Conservation (phyloP, 2,329 filamentous ascomycete genomes). For the Metarhizium brunneum region DNA sequence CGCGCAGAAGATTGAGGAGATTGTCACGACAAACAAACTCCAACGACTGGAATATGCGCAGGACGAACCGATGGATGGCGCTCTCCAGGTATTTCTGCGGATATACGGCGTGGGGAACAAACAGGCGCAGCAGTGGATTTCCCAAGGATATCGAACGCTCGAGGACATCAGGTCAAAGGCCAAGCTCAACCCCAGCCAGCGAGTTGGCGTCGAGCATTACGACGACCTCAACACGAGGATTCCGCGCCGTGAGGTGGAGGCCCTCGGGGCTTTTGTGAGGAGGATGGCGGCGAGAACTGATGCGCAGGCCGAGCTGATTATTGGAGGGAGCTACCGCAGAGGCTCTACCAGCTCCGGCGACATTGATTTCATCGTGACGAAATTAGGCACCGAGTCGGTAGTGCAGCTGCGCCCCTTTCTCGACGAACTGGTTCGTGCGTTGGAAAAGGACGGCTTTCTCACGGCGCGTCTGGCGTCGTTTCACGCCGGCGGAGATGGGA, state of each 20-base stretch:
- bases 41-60: constrained; percentile 62
- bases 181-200: constrained; percentile 59
- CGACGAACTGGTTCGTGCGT: constrained; percentile 48
- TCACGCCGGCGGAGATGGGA: constrained; percentile 40
- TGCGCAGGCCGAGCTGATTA: constrained; percentile 54
- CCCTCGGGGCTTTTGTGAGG: constrained; percentile 57
- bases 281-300: constrained; percentile 52
- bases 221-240: constrained; percentile 72
- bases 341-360: constrained; percentile 68
- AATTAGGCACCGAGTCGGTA: constrained; percentile 42
- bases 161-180: constrained; percentile 57
- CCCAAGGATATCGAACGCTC: constrained; percentile 64
- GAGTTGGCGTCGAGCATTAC: constrained; percentile 69
- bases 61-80: constrained; percentile 53
- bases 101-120: constrained; percentile 70
- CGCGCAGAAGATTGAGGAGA: constrained; percentile 83
- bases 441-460: constrained; percentile 57
- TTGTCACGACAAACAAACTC: constrained; percentile 64
- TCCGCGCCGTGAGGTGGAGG: constrained; percentile 64
- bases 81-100: constrained; percentile 61
- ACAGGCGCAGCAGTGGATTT: constrained; percentile 67
- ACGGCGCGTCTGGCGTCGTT: constrained; percentile 57
- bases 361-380: constrained; percentile 78
- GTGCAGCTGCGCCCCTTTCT: constrained; percentile 54
- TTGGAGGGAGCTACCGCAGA: constrained; percentile 79